These are phyloP conservation scores for Paramecium primaurelia DNA, from an alignment of 73 alveolate genomes.

Conservation along the genomic window DNA sequence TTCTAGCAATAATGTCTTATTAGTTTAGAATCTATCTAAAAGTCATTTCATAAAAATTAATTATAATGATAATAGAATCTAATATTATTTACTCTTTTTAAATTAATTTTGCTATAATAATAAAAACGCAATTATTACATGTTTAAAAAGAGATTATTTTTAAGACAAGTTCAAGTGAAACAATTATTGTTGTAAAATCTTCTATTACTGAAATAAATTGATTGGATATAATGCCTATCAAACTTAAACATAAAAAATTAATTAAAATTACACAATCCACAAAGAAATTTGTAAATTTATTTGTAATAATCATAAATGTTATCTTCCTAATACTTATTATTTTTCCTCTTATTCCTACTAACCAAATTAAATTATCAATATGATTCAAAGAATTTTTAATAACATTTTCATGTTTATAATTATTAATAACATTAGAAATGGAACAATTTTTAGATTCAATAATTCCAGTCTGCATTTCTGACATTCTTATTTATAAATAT, in stretches of 20 bases:
- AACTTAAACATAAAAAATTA: neutral
- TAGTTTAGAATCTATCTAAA: neutral
- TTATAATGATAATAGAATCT: neutral
- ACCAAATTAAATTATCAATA: neutral
- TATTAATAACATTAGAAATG: neutral
- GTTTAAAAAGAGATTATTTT: neutral
- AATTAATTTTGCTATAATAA: neutral
- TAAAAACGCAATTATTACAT: neutral
- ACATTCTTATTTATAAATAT: neutral
- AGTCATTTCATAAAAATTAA: neutral
- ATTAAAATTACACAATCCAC: neutral
- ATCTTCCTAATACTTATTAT: neutral
- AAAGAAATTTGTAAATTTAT: neutral
- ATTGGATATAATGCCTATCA: neutral
- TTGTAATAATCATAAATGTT: neutral
- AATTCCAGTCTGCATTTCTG: neutral
- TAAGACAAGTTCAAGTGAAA: neutral
- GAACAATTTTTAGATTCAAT: neutral
- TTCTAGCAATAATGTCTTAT: neutral
- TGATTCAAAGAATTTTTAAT: neutral
- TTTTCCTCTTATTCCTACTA: neutral
- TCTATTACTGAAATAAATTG: neutral
- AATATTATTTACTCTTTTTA: neutral
- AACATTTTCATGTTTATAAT: neutral
- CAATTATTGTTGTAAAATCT: conserved; percentile 2